A percentile compares a stretch with the other conserved stretches of the same genome.
Conservation (phyloP, 2,329 filamentous ascomycete species). For the Akanthomyces dipterigenus region DNA sequence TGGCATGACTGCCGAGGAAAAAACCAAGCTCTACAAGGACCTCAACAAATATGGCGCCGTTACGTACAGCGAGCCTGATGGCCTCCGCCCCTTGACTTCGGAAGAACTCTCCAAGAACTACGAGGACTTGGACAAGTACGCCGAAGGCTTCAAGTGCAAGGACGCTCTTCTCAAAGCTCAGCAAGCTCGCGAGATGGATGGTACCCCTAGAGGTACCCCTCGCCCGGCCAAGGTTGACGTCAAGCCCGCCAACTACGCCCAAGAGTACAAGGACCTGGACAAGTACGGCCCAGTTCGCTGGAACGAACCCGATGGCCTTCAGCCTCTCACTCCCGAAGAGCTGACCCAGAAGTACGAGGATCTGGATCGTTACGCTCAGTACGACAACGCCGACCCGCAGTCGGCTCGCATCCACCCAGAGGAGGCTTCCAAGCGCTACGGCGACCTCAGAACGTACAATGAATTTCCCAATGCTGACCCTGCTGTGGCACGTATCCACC, state of each 20-base stretch:
- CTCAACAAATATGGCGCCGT: slow-evolving; percentile 26
- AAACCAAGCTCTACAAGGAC: slow-evolving; percentile 31
- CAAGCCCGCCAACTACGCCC: slow-evolving; percentile 20
- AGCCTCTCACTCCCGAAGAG: slow-evolving; percentile 26
- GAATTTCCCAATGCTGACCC: slow-evolving; percentile 21
- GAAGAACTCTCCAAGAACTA: slow-evolving; percentile 32
- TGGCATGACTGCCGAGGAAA: slow-evolving; percentile 24
- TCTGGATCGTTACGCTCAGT: slow-evolving; percentile 25
- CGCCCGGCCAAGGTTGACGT: slow-evolving; percentile 29
- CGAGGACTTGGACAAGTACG: slow-evolving; percentile 35
- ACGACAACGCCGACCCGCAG: slow-evolving; percentile 16
- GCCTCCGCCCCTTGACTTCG: slow-evolving; percentile 22
- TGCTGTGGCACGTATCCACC: slow-evolving; percentile 19
- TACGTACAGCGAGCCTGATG: slow-evolving; percentile 26
- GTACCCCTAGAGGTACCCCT: slow-evolving; percentile 29
- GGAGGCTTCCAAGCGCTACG: slow-evolving; percentile 27
- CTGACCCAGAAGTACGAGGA: slow-evolving; percentile 34
- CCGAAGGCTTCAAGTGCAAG: slow-evolving; percentile 27
- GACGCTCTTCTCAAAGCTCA: slow-evolving; percentile 22
- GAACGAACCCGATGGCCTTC: slow-evolving; percentile 35
- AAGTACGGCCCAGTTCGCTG: slow-evolving; percentile 31
- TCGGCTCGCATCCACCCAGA: slow-evolving; percentile 21
- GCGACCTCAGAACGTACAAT: slow-evolving; percentile 29
- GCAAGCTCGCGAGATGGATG: slow-evolving; percentile 23
- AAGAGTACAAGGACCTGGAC: slow-evolving; percentile 35